Percentiles rank a stretch among this genome's conserved stretches.
These are phyloP conservation scores for Clarireedia monteithiana DNA, from an alignment of 2,329 filamentous ascomycete genomes.

Conservation along the genomic window DNA sequence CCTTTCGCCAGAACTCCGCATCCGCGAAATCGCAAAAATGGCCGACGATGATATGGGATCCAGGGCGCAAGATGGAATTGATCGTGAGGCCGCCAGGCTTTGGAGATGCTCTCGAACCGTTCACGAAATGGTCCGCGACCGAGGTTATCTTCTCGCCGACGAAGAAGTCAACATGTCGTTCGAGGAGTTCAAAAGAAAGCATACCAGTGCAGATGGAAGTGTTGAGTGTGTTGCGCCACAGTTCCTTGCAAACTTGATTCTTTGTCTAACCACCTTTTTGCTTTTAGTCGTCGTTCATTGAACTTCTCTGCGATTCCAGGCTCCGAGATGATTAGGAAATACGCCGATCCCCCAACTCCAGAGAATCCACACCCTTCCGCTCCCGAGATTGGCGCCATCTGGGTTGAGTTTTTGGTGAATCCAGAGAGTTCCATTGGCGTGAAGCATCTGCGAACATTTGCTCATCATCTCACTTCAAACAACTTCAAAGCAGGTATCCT, in stretches of 20 bases:
- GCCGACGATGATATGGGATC: slow-evolving; percentile 26
- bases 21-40: slow-evolving; percentile 14
- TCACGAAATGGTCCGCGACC: slow-evolving; percentile 88
- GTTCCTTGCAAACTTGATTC: neutral
- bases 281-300: slow-evolving; percentile 67
- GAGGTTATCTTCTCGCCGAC: slow-evolving; percentile 87
- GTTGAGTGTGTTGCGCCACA: slow-evolving; percentile 56
- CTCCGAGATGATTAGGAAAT: slow-evolving; percentile 75
- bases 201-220: slow-evolving; percentile 62
- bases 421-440: slow-evolving; percentile 74
- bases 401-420: slow-evolving; percentile 72
- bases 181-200: slow-evolving; percentile 69
- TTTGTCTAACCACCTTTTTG: neutral
- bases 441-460: slow-evolving; percentile 86
- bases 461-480: slow-evolving; percentile 69
- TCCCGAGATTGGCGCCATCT: slow-evolving; percentile 78
- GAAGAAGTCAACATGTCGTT: slow-evolving; percentile 83
- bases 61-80: slow-evolving; percentile 29
- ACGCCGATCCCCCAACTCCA: slow-evolving; percentile 63
- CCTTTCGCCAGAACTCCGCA: neutral
- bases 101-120: slow-evolving; percentile 93
- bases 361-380: slow-evolving; percentile 59
- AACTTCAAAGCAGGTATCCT: slow-evolving; percentile 88
- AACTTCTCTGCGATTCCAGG: slow-evolving; percentile 83
- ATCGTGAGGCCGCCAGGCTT: slow-evolving; percentile 51